Percentiles rank a stretch among this genome's conserved stretches.
Conservation (phyloP, 768 basidiomycete genomes). For the Trametopsis cervina region DNA sequence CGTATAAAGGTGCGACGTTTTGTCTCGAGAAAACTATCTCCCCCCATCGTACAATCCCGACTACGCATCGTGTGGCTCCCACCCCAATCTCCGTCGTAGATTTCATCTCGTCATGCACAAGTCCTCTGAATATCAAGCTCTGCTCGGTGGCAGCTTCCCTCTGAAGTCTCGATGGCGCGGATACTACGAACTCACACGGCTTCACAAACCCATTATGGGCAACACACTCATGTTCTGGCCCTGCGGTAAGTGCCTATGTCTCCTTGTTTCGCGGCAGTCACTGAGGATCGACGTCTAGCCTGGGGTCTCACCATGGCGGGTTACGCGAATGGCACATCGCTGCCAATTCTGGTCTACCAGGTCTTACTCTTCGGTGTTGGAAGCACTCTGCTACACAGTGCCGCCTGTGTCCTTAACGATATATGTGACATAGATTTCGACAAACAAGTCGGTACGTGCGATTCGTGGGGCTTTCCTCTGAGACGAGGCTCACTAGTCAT, state of each 20-base stretch:
- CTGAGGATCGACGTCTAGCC: slow-evolving; percentile 6
- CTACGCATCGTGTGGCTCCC: no score
- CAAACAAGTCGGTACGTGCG: slow-evolving; percentile 30
- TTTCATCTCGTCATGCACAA: slow-evolving; percentile 1
- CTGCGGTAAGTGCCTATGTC: slow-evolving; percentile 13
- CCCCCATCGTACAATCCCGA: no score
- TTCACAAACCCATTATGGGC: slow-evolving; percentile 19
- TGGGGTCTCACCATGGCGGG: slow-evolving; percentile 21
- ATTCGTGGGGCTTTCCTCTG: no score
- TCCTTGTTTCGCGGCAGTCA: neutral
- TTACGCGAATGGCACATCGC: slow-evolving; percentile 9
- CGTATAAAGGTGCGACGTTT: no score
- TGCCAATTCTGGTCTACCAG: slow-evolving; percentile 9
- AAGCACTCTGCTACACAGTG: slow-evolving; percentile 17
- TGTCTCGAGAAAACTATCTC: no score
- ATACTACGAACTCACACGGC: slow-evolving; percentile 18
- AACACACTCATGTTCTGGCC: slow-evolving; percentile 22
- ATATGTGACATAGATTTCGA: slow-evolving; percentile 27
- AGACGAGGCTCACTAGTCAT: no score
- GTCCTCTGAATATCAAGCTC: slow-evolving; percentile 6
- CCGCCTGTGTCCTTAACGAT: slow-evolving; percentile 19
- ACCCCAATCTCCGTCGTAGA: no score
- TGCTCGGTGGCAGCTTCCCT: slow-evolving; percentile 1
- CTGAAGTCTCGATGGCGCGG: slow-evolving; percentile 9
- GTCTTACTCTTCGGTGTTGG: slow-evolving; percentile 14